A percentile compares a stretch with the other conserved stretches of the same genome.
These are phyloP conservation scores for Microsporum ferrugineum DNA, from an alignment of 2,329 filamentous ascomycete species.

Conservation along the genomic window DNA sequence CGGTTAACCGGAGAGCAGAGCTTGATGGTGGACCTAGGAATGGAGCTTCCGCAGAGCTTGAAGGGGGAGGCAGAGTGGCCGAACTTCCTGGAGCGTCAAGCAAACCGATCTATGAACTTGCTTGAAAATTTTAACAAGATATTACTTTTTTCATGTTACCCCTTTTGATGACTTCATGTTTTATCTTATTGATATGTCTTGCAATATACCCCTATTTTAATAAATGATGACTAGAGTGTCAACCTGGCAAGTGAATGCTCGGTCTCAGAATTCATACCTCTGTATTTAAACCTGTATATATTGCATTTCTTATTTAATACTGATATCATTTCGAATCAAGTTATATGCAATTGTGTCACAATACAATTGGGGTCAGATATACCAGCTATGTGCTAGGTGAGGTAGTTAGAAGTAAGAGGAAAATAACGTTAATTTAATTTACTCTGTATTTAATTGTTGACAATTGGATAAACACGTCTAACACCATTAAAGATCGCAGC, in stretches of 20 bases:
- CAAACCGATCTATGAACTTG: background rate
- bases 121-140: background rate
- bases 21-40: background rate
- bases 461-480: background rate
- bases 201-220: background rate
- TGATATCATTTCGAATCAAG: background rate
- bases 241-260: background rate
- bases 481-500: background rate
- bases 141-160: background rate
- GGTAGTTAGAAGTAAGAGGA: background rate
- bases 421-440: background rate
- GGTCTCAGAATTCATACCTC: background rate
- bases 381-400: too few relatives aligned
- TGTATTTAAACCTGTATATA: background rate
- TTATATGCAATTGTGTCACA: too few relatives aligned
- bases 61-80: background rate
- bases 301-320: background rate
- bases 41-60: background rate
- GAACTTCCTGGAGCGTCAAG: background rate
- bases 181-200: background rate
- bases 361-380: too few relatives aligned
- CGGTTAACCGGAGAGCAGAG: background rate
- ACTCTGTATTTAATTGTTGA: background rate
- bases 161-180: background rate
- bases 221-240: background rate